Evolutionary conservation across 495 filamentous ascomycete species (phyloP).

Genomic region (Penicillium desertorum): DNA sequence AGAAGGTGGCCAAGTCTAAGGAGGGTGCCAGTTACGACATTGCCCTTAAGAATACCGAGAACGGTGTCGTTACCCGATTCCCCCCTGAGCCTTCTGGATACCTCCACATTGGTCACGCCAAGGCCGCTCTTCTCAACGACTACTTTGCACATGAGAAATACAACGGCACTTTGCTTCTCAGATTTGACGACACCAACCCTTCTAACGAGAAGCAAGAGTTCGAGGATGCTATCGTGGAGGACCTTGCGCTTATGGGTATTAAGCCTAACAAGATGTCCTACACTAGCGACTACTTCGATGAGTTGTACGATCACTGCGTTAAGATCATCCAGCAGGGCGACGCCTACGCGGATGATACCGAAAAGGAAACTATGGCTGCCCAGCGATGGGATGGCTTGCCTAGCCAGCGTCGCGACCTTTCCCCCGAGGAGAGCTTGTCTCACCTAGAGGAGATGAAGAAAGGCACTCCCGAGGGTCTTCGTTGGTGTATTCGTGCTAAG

Average conservation of each 20-base stretch:
- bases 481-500: slow-evolving; percentile 87
- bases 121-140: slow-evolving; percentile 88
- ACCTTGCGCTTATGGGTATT: slow-evolving; percentile 82
- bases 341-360: slow-evolving; percentile 88
- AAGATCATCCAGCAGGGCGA: slow-evolving; percentile 78
- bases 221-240: slow-evolving; percentile 83
- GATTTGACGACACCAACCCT: slow-evolving; percentile 91
- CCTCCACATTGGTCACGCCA: slow-evolving; percentile 91
- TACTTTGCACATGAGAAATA: slow-evolving; percentile 92
- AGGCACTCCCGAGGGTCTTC: slow-evolving; percentile 69
- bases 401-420: slow-evolving; percentile 71
- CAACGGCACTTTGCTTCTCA: slow-evolving; percentile 73
- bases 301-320: slow-evolving; percentile 76
- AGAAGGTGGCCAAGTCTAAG: slow-evolving; percentile 72
- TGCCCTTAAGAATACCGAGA: slow-evolving; percentile 79
- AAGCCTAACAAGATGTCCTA: slow-evolving; percentile 75
- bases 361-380: slow-evolving; percentile 79
- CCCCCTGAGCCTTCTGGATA: slow-evolving; percentile 96
- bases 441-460: slow-evolving; percentile 88
- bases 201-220: slow-evolving; percentile 92
- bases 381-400: slow-evolving; percentile 75
- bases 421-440: slow-evolving; percentile 75
- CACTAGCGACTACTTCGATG: slow-evolving; percentile 88
- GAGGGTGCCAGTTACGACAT: slow-evolving; percentile 90
- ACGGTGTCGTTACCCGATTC: slow-evolving; percentile 92